Evolutionary conservation across 2,329 filamentous ascomycete species (phyloP).

Genomic region (Pseudogymnoascus destructans): DNA sequence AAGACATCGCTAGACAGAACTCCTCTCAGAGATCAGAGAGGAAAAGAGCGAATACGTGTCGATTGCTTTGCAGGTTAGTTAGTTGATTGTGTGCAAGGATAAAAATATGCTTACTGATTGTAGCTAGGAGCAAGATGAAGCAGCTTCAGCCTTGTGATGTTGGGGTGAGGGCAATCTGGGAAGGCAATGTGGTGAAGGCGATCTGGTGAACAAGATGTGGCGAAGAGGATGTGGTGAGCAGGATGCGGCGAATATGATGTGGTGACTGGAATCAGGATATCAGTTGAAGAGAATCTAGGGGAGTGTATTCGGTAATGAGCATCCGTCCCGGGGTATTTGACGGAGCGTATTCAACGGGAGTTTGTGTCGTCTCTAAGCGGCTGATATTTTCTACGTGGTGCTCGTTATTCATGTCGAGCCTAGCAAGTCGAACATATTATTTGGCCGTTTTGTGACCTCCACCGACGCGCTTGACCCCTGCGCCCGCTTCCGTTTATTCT

Average conservation of each 20-base stretch:
- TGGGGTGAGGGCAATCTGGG: no score
- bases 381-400: neutral
- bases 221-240: neutral
- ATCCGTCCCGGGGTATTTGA: neutral
- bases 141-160: neutral
- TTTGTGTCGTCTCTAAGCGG: neutral
- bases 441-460: neutral
- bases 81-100: neutral
- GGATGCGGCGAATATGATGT: neutral
- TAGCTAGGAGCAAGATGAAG: neutral
- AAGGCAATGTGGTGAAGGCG: no score
- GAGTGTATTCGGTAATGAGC: neutral
- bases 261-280: no score
- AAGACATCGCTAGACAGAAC: neutral
- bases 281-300: neutral
- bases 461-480: neutral
- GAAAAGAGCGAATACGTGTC: neutral
- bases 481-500: conserved; percentile 5
- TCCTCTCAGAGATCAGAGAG: neutral
- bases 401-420: neutral
- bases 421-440: conserved; percentile 4
- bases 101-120: neutral
- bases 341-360: neutral
- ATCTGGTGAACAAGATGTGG: neutral
- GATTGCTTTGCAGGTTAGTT: neutral